A percentile compares a stretch with the other conserved stretches of the same genome.
phyloP scores from a whole-genome alignment of 1,284 basidiomycete genomes.

The Grifola frondosa region DNA sequence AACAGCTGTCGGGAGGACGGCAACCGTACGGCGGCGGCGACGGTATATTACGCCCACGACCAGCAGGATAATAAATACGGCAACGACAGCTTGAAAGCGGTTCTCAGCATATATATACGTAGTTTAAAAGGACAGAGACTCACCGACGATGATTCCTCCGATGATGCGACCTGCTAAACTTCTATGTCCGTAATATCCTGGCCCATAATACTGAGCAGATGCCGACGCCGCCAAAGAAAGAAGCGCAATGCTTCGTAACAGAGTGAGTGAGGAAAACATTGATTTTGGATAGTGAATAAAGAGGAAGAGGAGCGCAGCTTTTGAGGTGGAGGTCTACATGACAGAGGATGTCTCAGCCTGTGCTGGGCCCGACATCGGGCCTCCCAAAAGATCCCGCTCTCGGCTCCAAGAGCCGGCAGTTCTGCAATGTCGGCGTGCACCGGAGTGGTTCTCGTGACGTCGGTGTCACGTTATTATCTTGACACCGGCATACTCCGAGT shows the following conservation, averaged over 20 bases:
- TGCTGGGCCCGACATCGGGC: no score
- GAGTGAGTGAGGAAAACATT: no score
- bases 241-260: constrained; percentile 3
- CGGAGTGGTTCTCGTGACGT: no score
- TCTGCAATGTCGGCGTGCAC: no score
- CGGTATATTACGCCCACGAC: constrained; percentile 12
- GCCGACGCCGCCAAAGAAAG: constrained; percentile 10
- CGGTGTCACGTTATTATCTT: no score
- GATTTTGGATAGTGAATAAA: no score
- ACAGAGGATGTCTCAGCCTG: no score
- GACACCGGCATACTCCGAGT: no score
- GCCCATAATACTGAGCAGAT: constrained; percentile 10
- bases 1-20: constrained; percentile 5
- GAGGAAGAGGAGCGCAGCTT: no score
- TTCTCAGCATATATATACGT: not conserved
- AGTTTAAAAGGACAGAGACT: not conserved
- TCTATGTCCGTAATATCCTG: constrained; percentile 3
- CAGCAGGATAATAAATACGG: constrained; percentile 13
- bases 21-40: constrained; percentile 11
- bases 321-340: no score
- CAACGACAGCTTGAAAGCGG: constrained; percentile 11
- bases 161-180: constrained; percentile 13
- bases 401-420: no score
- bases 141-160: constrained; percentile 19
- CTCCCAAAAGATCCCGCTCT: no score